Conservation (phyloP, 352 stramenopile genomes). For the Globisporangium solare region DNA sequence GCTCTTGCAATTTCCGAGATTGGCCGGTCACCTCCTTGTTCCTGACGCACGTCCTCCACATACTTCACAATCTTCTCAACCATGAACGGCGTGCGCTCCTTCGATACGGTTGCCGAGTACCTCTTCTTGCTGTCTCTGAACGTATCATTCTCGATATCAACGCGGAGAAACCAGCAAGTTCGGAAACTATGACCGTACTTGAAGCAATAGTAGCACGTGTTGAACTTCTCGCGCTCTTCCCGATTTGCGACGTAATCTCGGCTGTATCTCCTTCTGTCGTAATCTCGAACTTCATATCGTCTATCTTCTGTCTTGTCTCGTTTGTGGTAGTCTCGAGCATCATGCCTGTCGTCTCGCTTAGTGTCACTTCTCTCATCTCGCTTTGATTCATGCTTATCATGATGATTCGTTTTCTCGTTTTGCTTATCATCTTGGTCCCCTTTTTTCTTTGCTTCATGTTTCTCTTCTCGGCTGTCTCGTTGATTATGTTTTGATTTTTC, state of each 20-base stretch:
- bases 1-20: neutral
- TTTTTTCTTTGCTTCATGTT: conserved; percentile 2
- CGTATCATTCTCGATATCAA: conserved; percentile 33
- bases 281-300: conserved; percentile 15
- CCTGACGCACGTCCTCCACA: conserved; percentile 20
- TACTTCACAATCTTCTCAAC: conserved; percentile 35
- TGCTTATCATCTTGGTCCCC: neutral
- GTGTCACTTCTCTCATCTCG: conserved; percentile 2
- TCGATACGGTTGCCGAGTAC: conserved; percentile 30
- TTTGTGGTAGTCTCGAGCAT: conserved; percentile 4
- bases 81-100: conserved; percentile 28
- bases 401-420: neutral
- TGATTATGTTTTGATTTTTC: neutral
- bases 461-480: conserved; percentile 1
- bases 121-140: conserved; percentile 25
- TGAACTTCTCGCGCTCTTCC: conserved; percentile 6
- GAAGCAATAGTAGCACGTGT: conserved; percentile 40
- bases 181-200: conserved; percentile 35
- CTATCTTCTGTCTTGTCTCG: conserved; percentile 3
- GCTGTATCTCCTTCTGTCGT: neutral
- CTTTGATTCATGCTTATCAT: neutral
- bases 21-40: neutral
- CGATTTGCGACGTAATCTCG: conserved; percentile 5
- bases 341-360: conserved; percentile 12
- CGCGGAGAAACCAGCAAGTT: conserved; percentile 35